A percentile compares a stretch with the other conserved stretches of the same genome.
Evolutionary conservation across 257 asterid genomes (phyloP).

Genomic region (Osmanthus fragrans): DNA sequence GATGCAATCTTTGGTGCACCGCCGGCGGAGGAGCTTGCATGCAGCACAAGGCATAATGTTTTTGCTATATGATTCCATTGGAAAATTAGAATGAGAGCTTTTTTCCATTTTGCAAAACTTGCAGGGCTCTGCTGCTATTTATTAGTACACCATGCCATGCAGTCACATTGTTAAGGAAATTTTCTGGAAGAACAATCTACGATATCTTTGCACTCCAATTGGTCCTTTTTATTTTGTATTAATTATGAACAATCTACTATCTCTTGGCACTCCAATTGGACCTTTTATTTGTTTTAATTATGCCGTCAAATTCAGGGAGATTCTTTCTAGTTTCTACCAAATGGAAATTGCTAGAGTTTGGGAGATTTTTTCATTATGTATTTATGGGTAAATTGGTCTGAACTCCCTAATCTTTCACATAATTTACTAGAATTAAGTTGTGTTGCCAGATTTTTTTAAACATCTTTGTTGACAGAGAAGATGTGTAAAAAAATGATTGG

Average conservation of each 20-base stretch:
- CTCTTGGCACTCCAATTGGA: conserved; percentile 6
- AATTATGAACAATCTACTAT: conserved; percentile 10
- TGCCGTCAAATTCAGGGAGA: conserved; percentile 28
- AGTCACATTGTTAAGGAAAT: neutral
- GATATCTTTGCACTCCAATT: conserved; percentile 7
- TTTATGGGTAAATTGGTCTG: neutral
- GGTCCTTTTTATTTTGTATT: neutral
- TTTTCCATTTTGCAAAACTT: neutral
- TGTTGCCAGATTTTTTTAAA: no score
- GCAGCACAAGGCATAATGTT: conserved; percentile 50
- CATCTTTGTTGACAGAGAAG: no score
- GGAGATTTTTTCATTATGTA: conserved; percentile 1
- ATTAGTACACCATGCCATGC: neutral
- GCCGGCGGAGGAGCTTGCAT: conserved; percentile 45
- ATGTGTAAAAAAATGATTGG: no score
- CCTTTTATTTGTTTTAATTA: neutral
- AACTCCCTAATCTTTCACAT: no score
- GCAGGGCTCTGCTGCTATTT: conserved; percentile 4
- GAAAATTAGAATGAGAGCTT: neutral
- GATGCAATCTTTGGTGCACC: conserved; percentile 46
- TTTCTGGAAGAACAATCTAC: conserved; percentile 23
- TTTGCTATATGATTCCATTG: conserved; percentile 33
- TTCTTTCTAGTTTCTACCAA: neutral
- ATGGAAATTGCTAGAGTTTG: conserved; percentile 37
- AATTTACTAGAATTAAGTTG: no score